phyloP scores from a whole-genome alignment of 2,329 filamentous ascomycete genomes.

The Penicillium frequentans region DNA sequence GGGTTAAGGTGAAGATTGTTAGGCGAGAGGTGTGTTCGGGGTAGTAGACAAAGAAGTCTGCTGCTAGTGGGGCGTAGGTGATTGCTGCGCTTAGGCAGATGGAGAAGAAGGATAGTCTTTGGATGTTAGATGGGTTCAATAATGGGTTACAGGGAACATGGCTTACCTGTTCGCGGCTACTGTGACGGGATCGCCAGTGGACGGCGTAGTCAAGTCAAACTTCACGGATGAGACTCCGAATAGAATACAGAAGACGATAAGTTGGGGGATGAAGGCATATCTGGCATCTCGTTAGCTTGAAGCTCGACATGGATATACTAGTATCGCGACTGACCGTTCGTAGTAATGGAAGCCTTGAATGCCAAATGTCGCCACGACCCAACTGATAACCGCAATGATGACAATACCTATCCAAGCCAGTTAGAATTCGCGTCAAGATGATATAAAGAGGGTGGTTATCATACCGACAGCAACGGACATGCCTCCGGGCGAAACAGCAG shows the following conservation, averaged over 20 bases:
- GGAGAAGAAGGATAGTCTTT: conserved; percentile 66
- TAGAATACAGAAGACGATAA: conserved; percentile 61
- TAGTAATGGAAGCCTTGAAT: conserved; percentile 68
- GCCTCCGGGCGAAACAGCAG: conserved; percentile 59
- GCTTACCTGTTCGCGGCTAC: conserved; percentile 49
- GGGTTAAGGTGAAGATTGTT: conserved; percentile 58
- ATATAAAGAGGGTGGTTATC: conserved; percentile 3
- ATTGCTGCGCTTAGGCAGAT: conserved; percentile 65
- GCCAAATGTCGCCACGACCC: conserved; percentile 66
- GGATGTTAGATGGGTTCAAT: neutral
- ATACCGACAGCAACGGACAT: conserved; percentile 63
- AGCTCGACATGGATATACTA: neutral
- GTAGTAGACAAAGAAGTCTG: conserved; percentile 69
- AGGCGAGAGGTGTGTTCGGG: conserved; percentile 52
- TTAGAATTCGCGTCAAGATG: neutral
- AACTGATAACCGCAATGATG: conserved; percentile 62
- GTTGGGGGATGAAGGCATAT: conserved; percentile 65
- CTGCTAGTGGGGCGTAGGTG: conserved; percentile 63
- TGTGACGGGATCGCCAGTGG: conserved; percentile 52
- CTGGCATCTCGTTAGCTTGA: conserved; percentile 26
- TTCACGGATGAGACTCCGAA: conserved; percentile 61
- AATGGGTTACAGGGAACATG: neutral
- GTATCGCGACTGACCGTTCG: conserved; percentile 51
- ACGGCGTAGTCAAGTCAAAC: conserved; percentile 57
- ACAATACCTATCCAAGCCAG: conserved; percentile 51